These are phyloP conservation scores for Ophiobolus disseminans DNA, from an alignment of 2,329 filamentous ascomycete species.

Conservation along the genomic window DNA sequence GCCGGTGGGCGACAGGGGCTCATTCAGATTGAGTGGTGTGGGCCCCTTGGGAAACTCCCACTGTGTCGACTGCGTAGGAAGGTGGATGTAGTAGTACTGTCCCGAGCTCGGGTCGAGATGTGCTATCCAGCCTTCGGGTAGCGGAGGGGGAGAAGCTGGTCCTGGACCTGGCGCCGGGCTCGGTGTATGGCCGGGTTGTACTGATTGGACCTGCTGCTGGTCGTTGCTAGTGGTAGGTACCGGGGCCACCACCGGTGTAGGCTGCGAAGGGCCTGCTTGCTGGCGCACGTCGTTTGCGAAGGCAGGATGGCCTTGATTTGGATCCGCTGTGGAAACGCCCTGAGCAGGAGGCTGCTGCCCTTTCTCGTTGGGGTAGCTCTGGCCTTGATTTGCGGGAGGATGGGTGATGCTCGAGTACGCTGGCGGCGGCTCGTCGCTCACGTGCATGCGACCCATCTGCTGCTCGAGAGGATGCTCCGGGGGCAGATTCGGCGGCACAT, in stretches of 20 bases:
- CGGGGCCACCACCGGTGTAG: slow-evolving; percentile 35
- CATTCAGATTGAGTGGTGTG: slow-evolving; percentile 84
- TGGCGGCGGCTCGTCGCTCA: slow-evolving; percentile 86
- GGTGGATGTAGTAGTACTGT: slow-evolving; percentile 98
- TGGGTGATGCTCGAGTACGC: slow-evolving; percentile 81
- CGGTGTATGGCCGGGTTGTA: slow-evolving; percentile 42
- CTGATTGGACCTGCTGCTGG: slow-evolving; percentile 30
- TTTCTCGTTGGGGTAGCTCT: slow-evolving; percentile 80
- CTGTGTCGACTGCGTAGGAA: slow-evolving; percentile 93
- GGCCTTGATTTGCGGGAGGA: slow-evolving; percentile 52
- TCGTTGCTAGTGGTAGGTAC: slow-evolving; percentile 39
- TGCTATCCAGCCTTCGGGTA: slow-evolving; percentile 98
- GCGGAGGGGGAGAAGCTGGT: slow-evolving; percentile 84
- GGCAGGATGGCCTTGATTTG: slow-evolving; percentile 75
- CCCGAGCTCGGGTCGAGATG: slow-evolving; percentile 95
- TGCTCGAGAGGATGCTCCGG: slow-evolving; percentile 76
- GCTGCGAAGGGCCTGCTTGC: slow-evolving; percentile 53
- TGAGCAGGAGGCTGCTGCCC: slow-evolving; percentile 53
- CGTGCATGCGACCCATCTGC: slow-evolving; percentile 82
- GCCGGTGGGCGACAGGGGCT: slow-evolving; percentile 82
- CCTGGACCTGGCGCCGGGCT: slow-evolving; percentile 63
- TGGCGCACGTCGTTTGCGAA: slow-evolving; percentile 83
- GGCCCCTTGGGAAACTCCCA: slow-evolving; percentile 99
- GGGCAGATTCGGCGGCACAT: slow-evolving; percentile 28
- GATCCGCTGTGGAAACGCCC: slow-evolving; percentile 43